These are phyloP conservation scores for Claviceps sp. DNA, from an alignment of 2,329 filamentous ascomycete species.

Conservation along the genomic window DNA sequence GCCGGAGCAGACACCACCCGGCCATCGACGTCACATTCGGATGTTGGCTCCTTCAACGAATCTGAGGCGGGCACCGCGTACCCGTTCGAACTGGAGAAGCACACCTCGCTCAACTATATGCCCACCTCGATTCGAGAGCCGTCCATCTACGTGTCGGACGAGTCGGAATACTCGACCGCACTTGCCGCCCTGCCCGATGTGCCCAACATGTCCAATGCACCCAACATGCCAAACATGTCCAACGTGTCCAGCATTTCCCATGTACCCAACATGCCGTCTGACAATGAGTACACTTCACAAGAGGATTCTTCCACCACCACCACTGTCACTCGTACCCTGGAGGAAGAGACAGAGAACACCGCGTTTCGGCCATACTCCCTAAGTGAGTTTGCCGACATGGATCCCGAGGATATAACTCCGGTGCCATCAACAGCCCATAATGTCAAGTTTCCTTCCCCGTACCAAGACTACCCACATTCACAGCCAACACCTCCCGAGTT, in stretches of 20 bases:
- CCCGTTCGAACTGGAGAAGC: constrained; percentile 51
- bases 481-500: constrained; percentile 8
- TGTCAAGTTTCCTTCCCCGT: constrained; percentile 2
- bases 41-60: constrained; percentile 40
- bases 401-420: constrained; percentile 22
- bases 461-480: constrained; percentile 8
- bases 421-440: constrained; percentile 15
- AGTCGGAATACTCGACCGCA: constrained; percentile 33
- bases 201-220: constrained; percentile 1
- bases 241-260: constrained; percentile 11
- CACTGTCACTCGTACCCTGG: constrained; percentile 3
- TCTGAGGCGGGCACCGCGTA: constrained; percentile 41
- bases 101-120: constrained; percentile 39
- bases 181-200: constrained; percentile 16
- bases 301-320: constrained; percentile 1
- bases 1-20: constrained; percentile 33
- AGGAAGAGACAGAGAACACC: constrained; percentile 3
- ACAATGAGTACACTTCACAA: constrained; percentile 8
- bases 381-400: constrained; percentile 27
- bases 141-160: constrained; percentile 48
- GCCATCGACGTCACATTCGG: constrained; percentile 47
- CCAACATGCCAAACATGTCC: neutral
- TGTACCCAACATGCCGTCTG: constrained; percentile 3
- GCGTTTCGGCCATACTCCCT: constrained; percentile 22
- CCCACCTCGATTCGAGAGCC: constrained; percentile 34